Evolutionary conservation across 257 asterid species (phyloP), one percentile per base, ranked within the genome.

Genomic region (Linderniella brevidens): DNA sequence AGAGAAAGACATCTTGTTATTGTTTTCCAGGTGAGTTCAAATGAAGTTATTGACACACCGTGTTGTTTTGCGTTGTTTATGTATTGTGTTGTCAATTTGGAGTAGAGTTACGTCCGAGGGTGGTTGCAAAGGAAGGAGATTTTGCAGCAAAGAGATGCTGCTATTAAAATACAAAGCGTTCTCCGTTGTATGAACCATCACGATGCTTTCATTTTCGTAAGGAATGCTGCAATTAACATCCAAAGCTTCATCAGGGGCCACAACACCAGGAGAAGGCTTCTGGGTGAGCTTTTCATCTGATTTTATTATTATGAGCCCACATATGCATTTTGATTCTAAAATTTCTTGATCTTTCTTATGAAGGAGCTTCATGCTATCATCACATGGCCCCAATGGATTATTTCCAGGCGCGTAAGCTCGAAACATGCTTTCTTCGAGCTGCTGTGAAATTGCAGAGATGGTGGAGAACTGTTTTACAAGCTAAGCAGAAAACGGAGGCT

Each of bases 391-490:
- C 61, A 38, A 55, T 36, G 55, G 12, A 63, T 45, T 32, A 49
- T 19, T 35, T 47, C 56, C 57, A 56, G 8, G 64, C 69, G 54
- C 69, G 40, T 68, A 80, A 74, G 72, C 37, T 76, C 64, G 62
- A 61, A 49, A 63, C 74, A 55, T 37, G 68, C 52, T n/a, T n/a
- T n/a, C 37, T 67, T 43, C 69, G 58, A 57, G 72, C 81, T 51
- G 74, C 74, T 37, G 37, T 74, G 59, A 83, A 76, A 74, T 63
- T 88, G 75, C 97, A 83, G 64, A 78, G 80, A 66, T 76, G 83
- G 88, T 80, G 97, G 95, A 79, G 87, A 64, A 49, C 49, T 18
- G 67, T 68, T 56, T 61, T 74, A 11, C 68, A 52, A 32, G 48
- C 41, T 32, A 67, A 64, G 52, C 51, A 51, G 41, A 53, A 63